Conservation (phyloP, 2,329 filamentous ascomycete genomes). For the Scolecobasidium constrictum region DNA sequence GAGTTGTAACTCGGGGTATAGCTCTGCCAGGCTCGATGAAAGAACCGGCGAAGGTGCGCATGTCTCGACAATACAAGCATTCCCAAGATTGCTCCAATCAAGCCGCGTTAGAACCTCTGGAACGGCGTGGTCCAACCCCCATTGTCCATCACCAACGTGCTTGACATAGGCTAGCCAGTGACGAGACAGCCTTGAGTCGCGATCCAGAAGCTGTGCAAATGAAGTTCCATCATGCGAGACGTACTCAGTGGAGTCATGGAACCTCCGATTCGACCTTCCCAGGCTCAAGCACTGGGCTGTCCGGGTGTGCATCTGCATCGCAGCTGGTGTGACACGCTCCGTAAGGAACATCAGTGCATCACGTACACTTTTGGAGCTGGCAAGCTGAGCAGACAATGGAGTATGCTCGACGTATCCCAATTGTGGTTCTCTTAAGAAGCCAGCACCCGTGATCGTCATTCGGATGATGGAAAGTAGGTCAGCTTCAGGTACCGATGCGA, state of each 20-base stretch:
- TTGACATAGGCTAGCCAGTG: conserved; percentile 23
- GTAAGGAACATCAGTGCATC: background rate
- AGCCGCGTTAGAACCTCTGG: conserved; percentile 17
- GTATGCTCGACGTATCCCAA: background rate
- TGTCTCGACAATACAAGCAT: conserved; percentile 19
- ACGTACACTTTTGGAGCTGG: background rate
- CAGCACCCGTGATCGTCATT: background rate
- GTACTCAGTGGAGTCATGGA: no score
- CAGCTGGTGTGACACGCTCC: background rate
- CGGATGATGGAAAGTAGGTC: conserved; percentile 17
- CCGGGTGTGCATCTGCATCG: background rate
- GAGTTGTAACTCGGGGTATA: background rate
- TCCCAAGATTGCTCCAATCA: conserved; percentile 19
- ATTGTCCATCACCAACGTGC: conserved; percentile 13
- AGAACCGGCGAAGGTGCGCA: conserved; percentile 7
- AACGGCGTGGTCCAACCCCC: conserved; percentile 12
- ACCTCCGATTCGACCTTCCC: no score
- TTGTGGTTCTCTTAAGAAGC: background rate
- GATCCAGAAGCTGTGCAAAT: no score
- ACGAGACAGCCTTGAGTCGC: conserved; percentile 18
- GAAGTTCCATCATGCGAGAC: no score
- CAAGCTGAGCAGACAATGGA: background rate
- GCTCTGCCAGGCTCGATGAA: conserved; percentile 8
- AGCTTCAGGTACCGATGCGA: conserved; percentile 27
- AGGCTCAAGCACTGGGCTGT: no score